These are phyloP conservation scores for Monilinia polystroma DNA, from an alignment of 2,329 filamentous ascomycete species.

Conservation along the genomic window DNA sequence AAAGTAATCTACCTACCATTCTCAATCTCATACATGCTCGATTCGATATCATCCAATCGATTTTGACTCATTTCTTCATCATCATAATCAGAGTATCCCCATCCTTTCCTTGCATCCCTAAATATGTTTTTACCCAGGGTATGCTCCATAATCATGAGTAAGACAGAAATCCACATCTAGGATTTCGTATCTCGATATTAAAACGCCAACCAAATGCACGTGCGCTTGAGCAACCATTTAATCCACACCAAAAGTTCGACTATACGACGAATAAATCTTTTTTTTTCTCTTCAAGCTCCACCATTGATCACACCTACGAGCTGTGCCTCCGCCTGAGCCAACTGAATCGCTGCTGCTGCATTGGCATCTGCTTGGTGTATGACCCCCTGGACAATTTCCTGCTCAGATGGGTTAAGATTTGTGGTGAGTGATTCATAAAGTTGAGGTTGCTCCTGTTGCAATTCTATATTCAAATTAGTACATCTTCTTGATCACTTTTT, in stretches of 20 bases:
- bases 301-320: conserved; percentile 31
- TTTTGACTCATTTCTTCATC: conserved; percentile 15
- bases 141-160: conserved; percentile 22
- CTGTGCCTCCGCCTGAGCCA: conserved; percentile 29
- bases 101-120: conserved; percentile 18
- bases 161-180: conserved; percentile 20
- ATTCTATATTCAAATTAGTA: conserved; percentile 51
- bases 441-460: conserved; percentile 88
- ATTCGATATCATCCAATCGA: conserved; percentile 9
- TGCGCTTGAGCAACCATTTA: conserved; percentile 33
- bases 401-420: conserved; percentile 76
- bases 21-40: conserved; percentile 12
- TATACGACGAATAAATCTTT: conserved; percentile 16
- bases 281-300: conserved; percentile 30
- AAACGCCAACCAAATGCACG: conserved; percentile 28
- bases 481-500: too few species aligned
- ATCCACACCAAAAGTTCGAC: conserved; percentile 24
- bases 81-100: conserved; percentile 10
- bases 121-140: conserved; percentile 16
- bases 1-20: conserved; percentile 16
- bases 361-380: conserved; percentile 47
- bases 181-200: conserved; percentile 17
- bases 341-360: conserved; percentile 30
- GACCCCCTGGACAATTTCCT: conserved; percentile 74
- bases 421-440: conserved; percentile 80